Base-by-base conservation (phyloP, 495 filamentous ascomycete species). In the Sporormia fimetaria region DNA sequence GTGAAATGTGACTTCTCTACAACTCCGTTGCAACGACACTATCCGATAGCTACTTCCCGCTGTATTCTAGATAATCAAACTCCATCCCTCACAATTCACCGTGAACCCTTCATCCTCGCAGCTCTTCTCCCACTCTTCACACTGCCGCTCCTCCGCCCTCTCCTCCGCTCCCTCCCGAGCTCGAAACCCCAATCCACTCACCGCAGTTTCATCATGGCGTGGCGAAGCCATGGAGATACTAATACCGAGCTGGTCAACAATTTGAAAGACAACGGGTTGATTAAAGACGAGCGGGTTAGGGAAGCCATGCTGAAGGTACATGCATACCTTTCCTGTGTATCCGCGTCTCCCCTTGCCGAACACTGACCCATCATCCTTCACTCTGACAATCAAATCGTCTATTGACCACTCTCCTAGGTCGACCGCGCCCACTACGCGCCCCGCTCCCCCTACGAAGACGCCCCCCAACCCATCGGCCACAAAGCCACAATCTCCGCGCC, bases 401-500 rank as follows among this genome's bases (percentile, higher is more conserved):
- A 29, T 16, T 29, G 8, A 14, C 29, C 10, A 1, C 20, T 15
- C 17, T 17, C 21, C 16, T 47, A 88, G 82, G 88, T 96, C 57
- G 90, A 98, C 60, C 74, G 90, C 35, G 87, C 76, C 2, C 75
- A 95, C 62, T 98, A 87, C 67, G 71, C 76, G 14, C 71, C 73
- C 32, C 35, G 55, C 4, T 38, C 54, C 4, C 74, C 90, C 1
- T 98, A 96, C 65, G 74, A 83, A 37, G 90, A 98, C 69, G 83
- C 78, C 17, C 90, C 90, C 6, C 88, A 96, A 60, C 56, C 73
- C 40, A 96, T 98, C 63, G 88, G 92, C 37, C 75, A 83, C 60
- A 51, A 59, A 11, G 90, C 90, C 37, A 98, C 92, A 37, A 98
- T 98, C 51, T 87, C 81, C 21, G 90, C 90, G 15, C 90, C 90